These are phyloP conservation scores for Vickermania ingenoplastis DNA, from an alignment of 208 protist species.

Conservation along the genomic window DNA sequence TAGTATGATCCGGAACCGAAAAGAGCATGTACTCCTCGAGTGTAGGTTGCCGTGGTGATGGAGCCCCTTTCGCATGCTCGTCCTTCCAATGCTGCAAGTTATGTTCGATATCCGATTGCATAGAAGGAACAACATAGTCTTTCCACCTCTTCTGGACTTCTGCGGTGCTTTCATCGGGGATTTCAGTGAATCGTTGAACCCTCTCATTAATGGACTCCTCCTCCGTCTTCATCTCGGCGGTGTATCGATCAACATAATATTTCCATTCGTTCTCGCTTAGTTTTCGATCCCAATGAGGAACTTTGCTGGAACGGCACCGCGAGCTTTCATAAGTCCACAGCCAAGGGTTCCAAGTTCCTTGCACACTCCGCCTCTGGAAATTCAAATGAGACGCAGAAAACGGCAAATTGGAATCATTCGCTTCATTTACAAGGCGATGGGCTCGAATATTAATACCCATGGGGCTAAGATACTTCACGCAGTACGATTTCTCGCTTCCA, in stretches of 20 bases:
- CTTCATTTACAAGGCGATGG: constrained; percentile 67
- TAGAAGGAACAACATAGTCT: constrained; percentile 44
- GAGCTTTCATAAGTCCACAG: constrained; percentile 61
- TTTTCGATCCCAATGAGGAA: constrained; percentile 52
- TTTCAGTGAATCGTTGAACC: constrained; percentile 40
- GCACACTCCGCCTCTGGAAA: constrained; percentile 53
- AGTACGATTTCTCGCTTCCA: constrained; percentile 56
- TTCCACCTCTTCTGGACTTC: constrained; percentile 72
- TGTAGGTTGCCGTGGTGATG: constrained; percentile 13
- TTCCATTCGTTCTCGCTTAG: constrained; percentile 74
- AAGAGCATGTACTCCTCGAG: constrained; percentile 72
- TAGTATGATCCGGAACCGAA: constrained; percentile 54
- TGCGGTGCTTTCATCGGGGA: constrained; percentile 40
- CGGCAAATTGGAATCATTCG: constrained; percentile 54
- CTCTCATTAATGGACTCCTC: constrained; percentile 46
- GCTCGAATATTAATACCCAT: constrained; percentile 66
- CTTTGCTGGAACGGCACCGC: constrained; percentile 18
- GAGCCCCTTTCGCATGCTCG: constrained; percentile 27
- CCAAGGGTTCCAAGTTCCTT: constrained; percentile 77
- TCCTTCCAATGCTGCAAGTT: constrained; percentile 64
- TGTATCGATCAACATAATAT: constrained; percentile 65
- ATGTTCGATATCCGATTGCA: constrained; percentile 74
- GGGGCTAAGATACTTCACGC: constrained; percentile 43
- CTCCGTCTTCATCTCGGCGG: constrained; percentile 67
- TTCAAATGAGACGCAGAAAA: constrained; percentile 58